phyloP scores from a whole-genome alignment of 441 rosid species.

The Eutrema salsugineum region DNA sequence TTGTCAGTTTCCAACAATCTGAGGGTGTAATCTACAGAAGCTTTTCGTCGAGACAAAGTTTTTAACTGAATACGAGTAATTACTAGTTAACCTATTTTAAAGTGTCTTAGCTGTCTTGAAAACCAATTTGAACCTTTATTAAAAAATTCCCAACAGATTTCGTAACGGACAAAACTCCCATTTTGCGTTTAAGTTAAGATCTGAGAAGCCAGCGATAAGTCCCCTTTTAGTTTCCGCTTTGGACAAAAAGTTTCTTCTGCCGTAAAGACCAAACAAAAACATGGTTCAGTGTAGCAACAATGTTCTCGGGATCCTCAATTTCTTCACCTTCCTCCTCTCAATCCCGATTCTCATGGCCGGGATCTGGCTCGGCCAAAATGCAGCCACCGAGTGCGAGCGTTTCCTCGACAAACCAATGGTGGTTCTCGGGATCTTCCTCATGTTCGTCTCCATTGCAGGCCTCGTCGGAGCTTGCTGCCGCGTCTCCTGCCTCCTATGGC shows the following conservation, averaged over 20 bases:
- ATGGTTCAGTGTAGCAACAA: conserved; percentile 77
- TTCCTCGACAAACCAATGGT: conserved; percentile 76
- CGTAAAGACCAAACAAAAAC: neutral
- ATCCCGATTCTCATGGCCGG: conserved; percentile 76
- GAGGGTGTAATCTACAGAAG: neutral
- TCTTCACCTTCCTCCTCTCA: conserved; percentile 73
- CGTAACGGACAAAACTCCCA: conserved; percentile 22
- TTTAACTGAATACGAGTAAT: neutral
- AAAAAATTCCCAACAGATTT: conserved; percentile 1
- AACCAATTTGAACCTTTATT: neutral
- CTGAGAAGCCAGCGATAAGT: neutral
- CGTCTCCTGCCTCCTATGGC: conserved; percentile 74
- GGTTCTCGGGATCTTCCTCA: conserved; percentile 65
- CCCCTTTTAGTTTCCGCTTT: neutral
- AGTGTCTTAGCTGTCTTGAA: neutral
- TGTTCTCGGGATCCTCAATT: conserved; percentile 66
- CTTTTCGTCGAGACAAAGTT: neutral
- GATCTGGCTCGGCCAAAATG: conserved; percentile 69
- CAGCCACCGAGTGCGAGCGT: conserved; percentile 67
- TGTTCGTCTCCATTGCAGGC: conserved; percentile 76
- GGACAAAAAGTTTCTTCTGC: neutral
- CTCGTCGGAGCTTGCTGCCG: conserved; percentile 83
- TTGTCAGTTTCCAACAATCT: neutral
- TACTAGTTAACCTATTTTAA: neutral
- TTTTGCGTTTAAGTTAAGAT: conserved; percentile 8